These are phyloP conservation scores for Thozetella sp. DNA, from an alignment of 495 filamentous ascomycete genomes.

Conservation along the genomic window DNA sequence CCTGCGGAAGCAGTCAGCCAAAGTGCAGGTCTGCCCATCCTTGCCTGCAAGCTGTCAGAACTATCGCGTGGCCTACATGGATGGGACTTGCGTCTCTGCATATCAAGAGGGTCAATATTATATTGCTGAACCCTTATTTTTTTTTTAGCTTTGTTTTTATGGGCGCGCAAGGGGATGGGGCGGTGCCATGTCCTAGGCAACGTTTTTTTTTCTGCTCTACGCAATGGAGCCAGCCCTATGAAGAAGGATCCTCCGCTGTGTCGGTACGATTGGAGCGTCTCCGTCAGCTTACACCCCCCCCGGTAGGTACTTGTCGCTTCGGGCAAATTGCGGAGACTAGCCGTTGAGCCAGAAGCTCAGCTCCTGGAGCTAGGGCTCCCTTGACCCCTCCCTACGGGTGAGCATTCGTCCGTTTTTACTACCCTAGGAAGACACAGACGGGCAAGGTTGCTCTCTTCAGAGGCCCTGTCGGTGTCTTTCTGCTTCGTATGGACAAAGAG, in stretches of 20 bases:
- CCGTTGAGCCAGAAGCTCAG: neutral
- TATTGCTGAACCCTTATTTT: too few species aligned
- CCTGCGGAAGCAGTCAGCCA: too few species aligned
- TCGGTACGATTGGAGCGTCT: neutral
- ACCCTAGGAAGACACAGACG: neutral
- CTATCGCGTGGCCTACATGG: too few species aligned
- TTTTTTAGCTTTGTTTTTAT: too few species aligned
- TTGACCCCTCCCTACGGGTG: neutral
- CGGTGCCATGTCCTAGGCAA: neutral
- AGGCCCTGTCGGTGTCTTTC: too few species aligned
- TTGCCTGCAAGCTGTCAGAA: neutral
- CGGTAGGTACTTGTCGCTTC: neutral
- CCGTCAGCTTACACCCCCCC: neutral
- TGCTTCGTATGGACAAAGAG: too few species aligned
- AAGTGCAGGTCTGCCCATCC: too few species aligned
- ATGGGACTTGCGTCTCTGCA: neutral
- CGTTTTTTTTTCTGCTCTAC: neutral
- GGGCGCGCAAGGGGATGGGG: neutral
- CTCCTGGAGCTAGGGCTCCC: neutral
- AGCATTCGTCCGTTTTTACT: neutral
- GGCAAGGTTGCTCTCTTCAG: neutral
- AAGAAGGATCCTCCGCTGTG: neutral
- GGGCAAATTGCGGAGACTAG: neutral
- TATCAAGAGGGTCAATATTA: too few species aligned
- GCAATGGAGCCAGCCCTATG: neutral